phyloP scores from a whole-genome alignment of 495 filamentous ascomycete genomes.

The Evansstolkia leycettana region DNA sequence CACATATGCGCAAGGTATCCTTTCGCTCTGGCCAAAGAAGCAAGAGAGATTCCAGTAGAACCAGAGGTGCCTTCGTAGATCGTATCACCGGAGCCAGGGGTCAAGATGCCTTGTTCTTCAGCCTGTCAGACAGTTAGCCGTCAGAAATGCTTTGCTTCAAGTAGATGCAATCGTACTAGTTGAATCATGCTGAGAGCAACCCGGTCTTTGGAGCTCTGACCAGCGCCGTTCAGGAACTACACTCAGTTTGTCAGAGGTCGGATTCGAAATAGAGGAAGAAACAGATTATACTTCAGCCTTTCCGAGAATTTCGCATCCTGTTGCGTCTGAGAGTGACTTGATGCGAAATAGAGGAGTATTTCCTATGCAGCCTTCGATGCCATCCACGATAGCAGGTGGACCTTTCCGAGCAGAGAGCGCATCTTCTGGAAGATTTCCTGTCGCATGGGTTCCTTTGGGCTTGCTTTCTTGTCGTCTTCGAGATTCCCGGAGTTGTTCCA shows the following conservation, averaged over 20 bases:
- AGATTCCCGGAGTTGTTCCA: conserved; percentile 45
- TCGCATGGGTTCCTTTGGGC: too few species aligned
- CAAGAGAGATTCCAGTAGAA: conserved; percentile 86
- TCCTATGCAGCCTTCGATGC: conserved; percentile 87
- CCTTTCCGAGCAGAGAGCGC: conserved; percentile 18
- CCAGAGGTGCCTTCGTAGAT: conserved; percentile 98
- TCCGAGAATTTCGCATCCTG: conserved; percentile 81
- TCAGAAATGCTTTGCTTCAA: background rate
- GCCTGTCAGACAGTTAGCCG: conserved; percentile 32
- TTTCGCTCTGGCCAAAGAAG: conserved; percentile 71
- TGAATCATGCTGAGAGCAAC: conserved; percentile 85
- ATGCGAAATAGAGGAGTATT: conserved; percentile 86
- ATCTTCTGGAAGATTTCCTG: conserved; percentile 5
- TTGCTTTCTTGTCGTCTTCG: conserved; percentile 3
- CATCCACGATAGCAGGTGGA: conserved; percentile 41
- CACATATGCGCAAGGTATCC: conserved; percentile 90
- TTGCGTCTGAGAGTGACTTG: conserved; percentile 79
- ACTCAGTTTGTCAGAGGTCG: conserved; percentile 1
- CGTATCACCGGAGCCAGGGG: conserved; percentile 72
- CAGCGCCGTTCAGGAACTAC: conserved; percentile 86
- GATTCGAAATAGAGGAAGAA: background rate
- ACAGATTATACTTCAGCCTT: conserved; percentile 63
- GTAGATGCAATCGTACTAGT: conserved; percentile 32
- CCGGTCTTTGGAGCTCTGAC: conserved; percentile 88
- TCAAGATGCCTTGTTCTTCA: conserved; percentile 64